Base-by-base conservation (phyloP, 1,284 basidiomycete species). In the Xerocomus minutiporus region DNA sequence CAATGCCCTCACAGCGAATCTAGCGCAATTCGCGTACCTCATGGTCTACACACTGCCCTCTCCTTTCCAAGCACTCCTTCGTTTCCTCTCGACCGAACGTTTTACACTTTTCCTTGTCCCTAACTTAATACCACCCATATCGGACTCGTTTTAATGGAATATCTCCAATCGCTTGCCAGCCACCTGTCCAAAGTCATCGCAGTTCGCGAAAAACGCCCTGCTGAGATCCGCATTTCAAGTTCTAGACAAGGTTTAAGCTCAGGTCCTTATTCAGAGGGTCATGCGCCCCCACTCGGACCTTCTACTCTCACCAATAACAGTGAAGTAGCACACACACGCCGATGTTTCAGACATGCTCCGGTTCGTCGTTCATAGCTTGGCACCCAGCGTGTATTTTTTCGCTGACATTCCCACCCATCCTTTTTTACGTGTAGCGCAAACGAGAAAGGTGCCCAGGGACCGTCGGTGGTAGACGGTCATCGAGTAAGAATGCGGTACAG, bases 1-100 rank as follows among this genome's bases (percentile, higher is more conserved):
- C 59, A 61, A 64, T 64, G 60, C 23, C 38, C 51, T 53, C 50
- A 46, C 61, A n/a, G 63, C 61, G 29, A 62, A 62, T 51, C 50
- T 66, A 35, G 46, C 64, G 60, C 64, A 46, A 46, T 36, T 25
- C 36, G 43, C 40, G 35, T 50, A 48, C 57, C 53, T 51, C 61
- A 62, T 64, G 59, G 45, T 53, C 43, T 35, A 31, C 42, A 31
- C 57, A 48, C 42, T 15, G 32, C 4, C 42, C 12, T 17, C 13
- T 51, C 32, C 50, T 35, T 29, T 48, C 42, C 36, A 9, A 8
- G 17, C 7, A 38, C 29, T 36, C 39, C 29, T 29, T 29, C 29
- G 2, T 29, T 29, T 42, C 42, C 38, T 39, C 8, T 28, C 39
- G 46, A n/a, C 29, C 38, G 4, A 36, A 31, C 46, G 11, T n/a